Conservation (phyloP, 495 filamentous ascomycete genomes). For the Chaetomidium leptoderma region DNA sequence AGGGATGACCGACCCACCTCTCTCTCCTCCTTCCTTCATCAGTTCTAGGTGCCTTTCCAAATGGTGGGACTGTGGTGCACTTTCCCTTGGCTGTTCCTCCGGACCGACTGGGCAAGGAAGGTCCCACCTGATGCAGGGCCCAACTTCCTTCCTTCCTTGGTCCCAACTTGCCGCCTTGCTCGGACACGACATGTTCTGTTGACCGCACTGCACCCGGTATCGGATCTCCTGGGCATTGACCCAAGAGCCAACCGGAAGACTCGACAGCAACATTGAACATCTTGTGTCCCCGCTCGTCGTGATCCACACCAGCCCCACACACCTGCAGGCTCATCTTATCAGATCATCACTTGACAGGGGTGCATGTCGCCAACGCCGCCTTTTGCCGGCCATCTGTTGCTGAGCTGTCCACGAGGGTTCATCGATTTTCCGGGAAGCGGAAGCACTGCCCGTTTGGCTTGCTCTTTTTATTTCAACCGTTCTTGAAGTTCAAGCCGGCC, state of each 20-base stretch:
- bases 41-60: background rate
- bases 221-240: background rate
- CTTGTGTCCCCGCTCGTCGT: background rate
- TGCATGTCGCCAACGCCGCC: background rate
- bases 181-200: background rate
- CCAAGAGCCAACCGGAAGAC: conserved; percentile 1
- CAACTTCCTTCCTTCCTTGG: too few relatives aligned
- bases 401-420: background rate
- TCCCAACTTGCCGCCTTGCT: background rate
- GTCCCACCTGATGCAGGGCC: background rate
- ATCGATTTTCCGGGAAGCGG: background rate
- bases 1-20: background rate
- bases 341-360: conserved; percentile 24
- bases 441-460: too few relatives aligned
- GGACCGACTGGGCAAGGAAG: background rate
- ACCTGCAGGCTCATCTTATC: conserved; percentile 32
- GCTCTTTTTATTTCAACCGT: too few relatives aligned
- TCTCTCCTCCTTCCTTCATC: background rate
- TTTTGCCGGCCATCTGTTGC: background rate
- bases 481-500: too few relatives aligned
- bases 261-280: background rate
- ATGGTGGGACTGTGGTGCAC: too few relatives aligned
- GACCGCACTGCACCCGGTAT: background rate
- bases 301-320: background rate
- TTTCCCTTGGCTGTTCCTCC: background rate